A percentile compares a stretch with the other conserved stretches of the same genome.
Conservation (phyloP, 176 grass and related monocot species). For the Carex myosuroides region DNA sequence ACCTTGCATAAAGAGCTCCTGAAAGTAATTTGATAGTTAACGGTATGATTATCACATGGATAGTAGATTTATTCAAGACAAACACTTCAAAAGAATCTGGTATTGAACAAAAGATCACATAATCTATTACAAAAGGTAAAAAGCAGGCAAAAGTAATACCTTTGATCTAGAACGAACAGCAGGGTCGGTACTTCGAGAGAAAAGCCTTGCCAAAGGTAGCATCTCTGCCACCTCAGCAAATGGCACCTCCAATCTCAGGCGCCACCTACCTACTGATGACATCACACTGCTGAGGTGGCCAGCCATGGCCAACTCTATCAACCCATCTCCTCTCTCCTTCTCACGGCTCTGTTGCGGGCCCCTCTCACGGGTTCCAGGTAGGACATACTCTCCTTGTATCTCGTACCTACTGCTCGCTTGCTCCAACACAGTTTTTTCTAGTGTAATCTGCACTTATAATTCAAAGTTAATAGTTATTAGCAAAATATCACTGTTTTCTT, state of each 20-base stretch:
- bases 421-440: constrained; percentile 90
- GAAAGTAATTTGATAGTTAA: constrained; percentile 35
- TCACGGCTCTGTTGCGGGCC: constrained; percentile 39
- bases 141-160: constrained; percentile 34
- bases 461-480: not conserved
- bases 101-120: not conserved
- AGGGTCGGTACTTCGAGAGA: constrained; percentile 98
- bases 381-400: constrained; percentile 95
- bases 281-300: constrained; percentile 90
- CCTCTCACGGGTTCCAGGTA: constrained; percentile 88
- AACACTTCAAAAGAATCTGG: not conserved
- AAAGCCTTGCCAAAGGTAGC: constrained; percentile 89
- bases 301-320: constrained; percentile 82
- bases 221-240: constrained; percentile 97
- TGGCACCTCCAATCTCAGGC: constrained; percentile 93
- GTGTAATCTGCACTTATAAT: constrained; percentile 68
- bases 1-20: constrained; percentile 97
- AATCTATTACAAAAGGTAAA: not conserved
- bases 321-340: constrained; percentile 40
- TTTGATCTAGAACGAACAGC: constrained; percentile 86
- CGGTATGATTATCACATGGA: constrained; percentile 4
- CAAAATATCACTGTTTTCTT: not conserved
- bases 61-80: not conserved
- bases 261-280: constrained; percentile 96
- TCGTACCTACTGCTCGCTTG: constrained; percentile 93